Percentiles rank a stretch among this genome's conserved stretches.
Conservation (phyloP, 495 filamentous ascomycete species). For the Aspergillus egyptiacus region DNA sequence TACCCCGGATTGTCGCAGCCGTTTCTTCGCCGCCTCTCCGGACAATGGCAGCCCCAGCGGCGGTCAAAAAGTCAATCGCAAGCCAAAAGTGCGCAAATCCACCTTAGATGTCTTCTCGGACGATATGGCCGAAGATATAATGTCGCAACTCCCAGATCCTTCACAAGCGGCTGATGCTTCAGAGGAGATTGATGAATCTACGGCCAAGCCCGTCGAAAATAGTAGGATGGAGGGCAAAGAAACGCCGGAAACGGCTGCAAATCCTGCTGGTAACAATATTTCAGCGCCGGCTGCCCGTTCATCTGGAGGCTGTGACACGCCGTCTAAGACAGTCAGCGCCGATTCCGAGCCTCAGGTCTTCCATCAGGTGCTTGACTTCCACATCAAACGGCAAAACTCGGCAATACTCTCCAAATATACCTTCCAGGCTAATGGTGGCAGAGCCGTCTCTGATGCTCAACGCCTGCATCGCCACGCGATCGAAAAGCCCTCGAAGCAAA, state of each 20-base stretch:
- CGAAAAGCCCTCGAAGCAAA: neutral
- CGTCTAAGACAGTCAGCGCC: slow-evolving; percentile 13
- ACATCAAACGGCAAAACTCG: slow-evolving; percentile 35
- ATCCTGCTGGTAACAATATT: neutral
- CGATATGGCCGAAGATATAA: slow-evolving; percentile 57
- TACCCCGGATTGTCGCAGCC: slow-evolving; percentile 43
- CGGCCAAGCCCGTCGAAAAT: neutral
- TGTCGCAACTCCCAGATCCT: slow-evolving; percentile 47
- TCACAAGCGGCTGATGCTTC: slow-evolving; percentile 18
- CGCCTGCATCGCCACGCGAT: neutral
- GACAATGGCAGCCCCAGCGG: slow-evolving; percentile 47
- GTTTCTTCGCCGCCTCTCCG: slow-evolving; percentile 47
- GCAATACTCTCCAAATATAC: slow-evolving; percentile 31
- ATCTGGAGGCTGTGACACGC: neutral
- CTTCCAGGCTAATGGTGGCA: slow-evolving; percentile 18
- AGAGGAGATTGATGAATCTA: slow-evolving; percentile 24
- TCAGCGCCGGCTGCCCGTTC: neutral
- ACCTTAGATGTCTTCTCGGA: slow-evolving; percentile 60
- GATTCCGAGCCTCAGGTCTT: slow-evolving; percentile 24
- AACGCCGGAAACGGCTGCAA: neutral
- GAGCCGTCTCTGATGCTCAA: neutral
- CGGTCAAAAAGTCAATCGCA: slow-evolving; percentile 38
- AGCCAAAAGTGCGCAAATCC: slow-evolving; percentile 44
- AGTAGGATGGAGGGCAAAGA: neutral
- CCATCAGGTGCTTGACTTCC: slow-evolving; percentile 31